Percentiles rank a stretch among this genome's conserved stretches.
Evolutionary conservation across 1,284 basidiomycete species (phyloP).

Genomic region (Baeospora myosura): DNA sequence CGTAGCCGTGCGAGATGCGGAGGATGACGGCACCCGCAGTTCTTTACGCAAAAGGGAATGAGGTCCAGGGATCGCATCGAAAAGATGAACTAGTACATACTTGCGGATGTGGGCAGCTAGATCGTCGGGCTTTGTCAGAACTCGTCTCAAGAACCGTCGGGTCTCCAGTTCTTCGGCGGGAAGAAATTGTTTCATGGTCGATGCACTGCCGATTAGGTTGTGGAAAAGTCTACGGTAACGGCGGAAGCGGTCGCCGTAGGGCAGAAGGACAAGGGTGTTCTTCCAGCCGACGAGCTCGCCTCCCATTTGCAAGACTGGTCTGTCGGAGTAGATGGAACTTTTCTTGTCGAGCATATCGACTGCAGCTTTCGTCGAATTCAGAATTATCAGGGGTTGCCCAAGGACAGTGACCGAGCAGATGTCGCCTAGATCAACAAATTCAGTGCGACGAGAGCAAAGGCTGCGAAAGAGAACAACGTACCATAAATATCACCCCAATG

Average conservation of each 20-base stretch:
- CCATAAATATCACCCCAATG: slow-evolving; percentile 47
- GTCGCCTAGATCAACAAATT: slow-evolving; percentile 37
- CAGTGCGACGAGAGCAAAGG: neutral
- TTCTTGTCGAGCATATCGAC: slow-evolving; percentile 49
- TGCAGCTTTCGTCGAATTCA: slow-evolving; percentile 49
- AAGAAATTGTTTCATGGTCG: slow-evolving; percentile 41
- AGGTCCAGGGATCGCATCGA: neutral
- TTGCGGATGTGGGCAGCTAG: slow-evolving; percentile 49
- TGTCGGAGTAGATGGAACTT: slow-evolving; percentile 15
- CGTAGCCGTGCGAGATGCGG: slow-evolving; percentile 56
- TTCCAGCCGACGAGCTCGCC: slow-evolving; percentile 66
- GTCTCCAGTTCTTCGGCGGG: slow-evolving; percentile 47
- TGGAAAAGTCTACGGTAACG: slow-evolving; percentile 55
- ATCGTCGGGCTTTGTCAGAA: slow-evolving; percentile 47
- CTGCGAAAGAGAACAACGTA: slow-evolving; percentile 17
- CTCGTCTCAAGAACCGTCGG: slow-evolving; percentile 45
- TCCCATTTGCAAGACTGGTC: slow-evolving; percentile 33
- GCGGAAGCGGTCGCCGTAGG: slow-evolving; percentile 56
- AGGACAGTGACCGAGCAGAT: slow-evolving; percentile 52
- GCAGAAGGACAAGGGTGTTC: slow-evolving; percentile 50
- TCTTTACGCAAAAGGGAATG: slow-evolving; percentile 21
- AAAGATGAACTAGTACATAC: slow-evolving; percentile 18
- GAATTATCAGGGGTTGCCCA: slow-evolving; percentile 52
- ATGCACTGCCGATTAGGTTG: slow-evolving; percentile 46
- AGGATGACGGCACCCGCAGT: slow-evolving; percentile 53